These are phyloP conservation scores for Neolentinus lepideus DNA, from an alignment of 1,284 basidiomycete genomes.

Conservation along the genomic window DNA sequence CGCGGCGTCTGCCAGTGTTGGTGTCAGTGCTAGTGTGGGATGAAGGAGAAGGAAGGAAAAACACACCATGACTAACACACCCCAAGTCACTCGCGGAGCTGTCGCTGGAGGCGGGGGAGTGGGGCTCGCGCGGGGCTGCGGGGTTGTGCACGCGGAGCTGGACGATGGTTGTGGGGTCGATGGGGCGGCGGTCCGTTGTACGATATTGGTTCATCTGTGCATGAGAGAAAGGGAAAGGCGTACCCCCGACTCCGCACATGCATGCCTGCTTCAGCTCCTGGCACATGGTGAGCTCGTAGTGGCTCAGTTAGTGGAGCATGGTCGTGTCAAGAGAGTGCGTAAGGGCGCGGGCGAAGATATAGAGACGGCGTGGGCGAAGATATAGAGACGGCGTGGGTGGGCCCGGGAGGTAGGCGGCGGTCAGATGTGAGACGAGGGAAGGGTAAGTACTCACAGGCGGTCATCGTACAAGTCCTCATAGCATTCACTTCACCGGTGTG, in stretches of 20 bases:
- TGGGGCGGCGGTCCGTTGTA: conserved; percentile 84
- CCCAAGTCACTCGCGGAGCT: background rate
- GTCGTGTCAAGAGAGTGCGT: background rate
- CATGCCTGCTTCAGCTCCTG: conserved; percentile 89
- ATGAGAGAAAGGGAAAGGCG: conserved; percentile 25
- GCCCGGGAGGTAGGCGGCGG: too few relatives aligned
- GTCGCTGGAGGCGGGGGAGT: background rate
- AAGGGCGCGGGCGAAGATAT: too few relatives aligned
- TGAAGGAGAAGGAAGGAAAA: background rate
- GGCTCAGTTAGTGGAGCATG: conserved; percentile 33
- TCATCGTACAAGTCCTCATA: too few relatives aligned
- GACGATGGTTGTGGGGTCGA: conserved; percentile 96
- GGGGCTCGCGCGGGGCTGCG: conserved; percentile 26
- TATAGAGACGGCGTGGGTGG: too few relatives aligned
- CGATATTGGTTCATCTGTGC: conserved; percentile 2
- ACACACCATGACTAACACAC: background rate
- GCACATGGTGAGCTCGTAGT: conserved; percentile 77
- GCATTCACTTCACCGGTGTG: too few relatives aligned
- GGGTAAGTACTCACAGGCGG: too few relatives aligned
- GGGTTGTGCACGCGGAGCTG: conserved; percentile 85
- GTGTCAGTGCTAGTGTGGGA: background rate
- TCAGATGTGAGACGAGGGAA: too few relatives aligned
- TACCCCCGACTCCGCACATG: conserved; percentile 90
- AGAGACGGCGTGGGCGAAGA: too few relatives aligned
- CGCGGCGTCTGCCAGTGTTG: background rate